phyloP scores from a whole-genome alignment of 2,329 filamentous ascomycete species.

The Trichoderma pleuroti region DNA sequence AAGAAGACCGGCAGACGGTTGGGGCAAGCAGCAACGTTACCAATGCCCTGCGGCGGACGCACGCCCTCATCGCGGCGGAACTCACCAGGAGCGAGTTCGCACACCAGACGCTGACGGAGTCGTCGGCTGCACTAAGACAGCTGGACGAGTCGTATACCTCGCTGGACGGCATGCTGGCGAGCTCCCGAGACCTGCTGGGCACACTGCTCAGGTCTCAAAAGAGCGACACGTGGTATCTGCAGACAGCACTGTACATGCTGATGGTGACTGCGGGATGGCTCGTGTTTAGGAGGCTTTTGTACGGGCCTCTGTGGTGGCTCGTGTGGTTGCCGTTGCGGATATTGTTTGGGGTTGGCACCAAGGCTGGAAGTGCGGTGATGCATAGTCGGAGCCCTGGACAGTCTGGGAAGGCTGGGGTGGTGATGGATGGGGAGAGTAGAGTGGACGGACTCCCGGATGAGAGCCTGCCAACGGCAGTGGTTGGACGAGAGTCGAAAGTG shows the following conservation, averaged over 20 bases:
- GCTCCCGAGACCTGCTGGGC: slow-evolving; percentile 69
- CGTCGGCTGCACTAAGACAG: slow-evolving; percentile 74
- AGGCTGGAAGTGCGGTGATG: slow-evolving; percentile 50
- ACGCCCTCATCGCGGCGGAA: slow-evolving; percentile 81
- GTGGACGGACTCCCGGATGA: slow-evolving; percentile 39
- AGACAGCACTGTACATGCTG: slow-evolving; percentile 82
- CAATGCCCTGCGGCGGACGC: slow-evolving; percentile 75
- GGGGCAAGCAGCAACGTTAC: slow-evolving; percentile 82
- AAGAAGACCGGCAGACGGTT: slow-evolving; percentile 69
- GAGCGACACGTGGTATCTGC: slow-evolving; percentile 96
- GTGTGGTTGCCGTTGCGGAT: slow-evolving; percentile 77
- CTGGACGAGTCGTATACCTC: slow-evolving; percentile 78
- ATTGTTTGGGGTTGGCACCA: slow-evolving; percentile 56
- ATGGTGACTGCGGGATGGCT: slow-evolving; percentile 78
- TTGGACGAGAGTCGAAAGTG: slow-evolving; percentile 30
- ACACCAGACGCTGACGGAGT: slow-evolving; percentile 81
- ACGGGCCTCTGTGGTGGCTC: slow-evolving; percentile 88
- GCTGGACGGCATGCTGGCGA: slow-evolving; percentile 72
- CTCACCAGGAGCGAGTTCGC: slow-evolving; percentile 85
- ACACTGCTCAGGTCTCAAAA: slow-evolving; percentile 85
- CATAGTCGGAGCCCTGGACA: slow-evolving; percentile 27
- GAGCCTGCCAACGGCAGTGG: slow-evolving; percentile 50
- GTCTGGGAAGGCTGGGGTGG: slow-evolving; percentile 27
- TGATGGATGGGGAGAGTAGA: slow-evolving; percentile 29
- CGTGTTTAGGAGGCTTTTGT: slow-evolving; percentile 77